Conservation (phyloP, 371 early-diverging fungal genomes). For the Nematocida homosporus region DNA sequence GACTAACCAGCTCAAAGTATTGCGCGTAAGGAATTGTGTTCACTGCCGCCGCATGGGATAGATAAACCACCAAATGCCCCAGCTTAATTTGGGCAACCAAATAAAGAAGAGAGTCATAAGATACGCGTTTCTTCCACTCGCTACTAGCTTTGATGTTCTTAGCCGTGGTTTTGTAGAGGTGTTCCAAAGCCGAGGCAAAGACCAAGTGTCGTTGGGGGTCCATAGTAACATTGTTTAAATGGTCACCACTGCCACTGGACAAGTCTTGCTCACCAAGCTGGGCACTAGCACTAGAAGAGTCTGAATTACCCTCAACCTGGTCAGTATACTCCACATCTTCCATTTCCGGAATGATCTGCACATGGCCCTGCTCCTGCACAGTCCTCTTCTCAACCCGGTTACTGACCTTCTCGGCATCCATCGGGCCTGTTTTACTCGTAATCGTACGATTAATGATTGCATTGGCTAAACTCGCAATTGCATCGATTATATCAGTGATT, state of each 20-base stretch:
- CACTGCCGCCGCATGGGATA: neutral
- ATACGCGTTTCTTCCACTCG: slow-evolving; percentile 24
- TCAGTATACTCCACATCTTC: slow-evolving; percentile 23
- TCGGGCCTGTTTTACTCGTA: neutral
- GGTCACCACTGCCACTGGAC: neutral
- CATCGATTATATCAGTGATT: slow-evolving; percentile 27
- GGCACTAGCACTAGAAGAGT: neutral
- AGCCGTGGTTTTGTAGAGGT: neutral
- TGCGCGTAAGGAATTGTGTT: neutral
- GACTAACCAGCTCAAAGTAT: neutral
- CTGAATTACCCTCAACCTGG: neutral
- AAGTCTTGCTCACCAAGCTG: neutral
- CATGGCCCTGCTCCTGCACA: neutral
- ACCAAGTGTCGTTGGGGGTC: slow-evolving; percentile 2
- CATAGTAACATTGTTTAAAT: slow-evolving; percentile 20
- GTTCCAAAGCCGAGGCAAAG: slow-evolving; percentile 13
- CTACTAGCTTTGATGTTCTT: slow-evolving; percentile 3
- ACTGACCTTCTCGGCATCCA: neutral
- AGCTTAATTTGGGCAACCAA: slow-evolving; percentile 22
- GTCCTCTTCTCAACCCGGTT: neutral
- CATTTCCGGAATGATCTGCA: slow-evolving; percentile 47
- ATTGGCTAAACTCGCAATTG: slow-evolving; percentile 26
- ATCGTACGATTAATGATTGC: slow-evolving; percentile 26
- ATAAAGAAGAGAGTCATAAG: slow-evolving; percentile 26
- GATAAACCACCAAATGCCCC: slow-evolving; percentile 27